These are phyloP conservation scores for Metarhizium humberi DNA, from an alignment of 2,329 filamentous ascomycete genomes.

Conservation along the genomic window DNA sequence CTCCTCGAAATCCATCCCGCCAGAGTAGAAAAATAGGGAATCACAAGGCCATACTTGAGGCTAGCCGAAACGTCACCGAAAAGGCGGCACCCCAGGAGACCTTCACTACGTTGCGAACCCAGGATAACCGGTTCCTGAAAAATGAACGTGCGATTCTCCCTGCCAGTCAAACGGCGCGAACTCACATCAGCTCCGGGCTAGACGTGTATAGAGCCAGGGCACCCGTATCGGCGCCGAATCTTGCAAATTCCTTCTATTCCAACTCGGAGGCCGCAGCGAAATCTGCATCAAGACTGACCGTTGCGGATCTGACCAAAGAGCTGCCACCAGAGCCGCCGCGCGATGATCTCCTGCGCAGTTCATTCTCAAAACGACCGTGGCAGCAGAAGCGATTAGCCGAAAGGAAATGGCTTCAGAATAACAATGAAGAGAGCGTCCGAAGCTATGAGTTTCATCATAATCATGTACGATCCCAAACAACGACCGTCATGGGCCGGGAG, in stretches of 20 bases:
- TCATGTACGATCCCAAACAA: neutral
- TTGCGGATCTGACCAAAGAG: constrained; percentile 10
- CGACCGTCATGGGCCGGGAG: neutral
- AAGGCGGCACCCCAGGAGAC: neutral
- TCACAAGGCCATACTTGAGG: neutral
- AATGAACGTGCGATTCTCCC: neutral
- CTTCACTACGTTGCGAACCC: neutral
- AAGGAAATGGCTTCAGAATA: neutral
- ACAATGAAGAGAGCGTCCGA: neutral
- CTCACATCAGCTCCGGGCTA: neutral
- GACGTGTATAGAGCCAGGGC: neutral
- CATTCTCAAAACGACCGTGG: constrained; percentile 1
- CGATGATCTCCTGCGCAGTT: constrained; percentile 5
- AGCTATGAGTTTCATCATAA: neutral
- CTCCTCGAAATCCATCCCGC: neutral
- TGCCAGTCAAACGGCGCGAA: neutral
- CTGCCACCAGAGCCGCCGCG: constrained; percentile 9
- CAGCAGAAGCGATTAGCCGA: neutral
- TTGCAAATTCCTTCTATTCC: constrained; percentile 11
- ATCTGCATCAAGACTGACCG: constrained; percentile 9
- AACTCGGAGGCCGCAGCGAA: neutral
- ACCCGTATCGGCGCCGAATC: constrained; percentile 15
- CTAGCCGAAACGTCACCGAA: neutral
- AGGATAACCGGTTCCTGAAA: neutral
- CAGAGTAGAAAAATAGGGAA: constrained; percentile 2